phyloP scores from a whole-genome alignment of 192 early-diverging fungal species.

The Coemansia sp. region DNA sequence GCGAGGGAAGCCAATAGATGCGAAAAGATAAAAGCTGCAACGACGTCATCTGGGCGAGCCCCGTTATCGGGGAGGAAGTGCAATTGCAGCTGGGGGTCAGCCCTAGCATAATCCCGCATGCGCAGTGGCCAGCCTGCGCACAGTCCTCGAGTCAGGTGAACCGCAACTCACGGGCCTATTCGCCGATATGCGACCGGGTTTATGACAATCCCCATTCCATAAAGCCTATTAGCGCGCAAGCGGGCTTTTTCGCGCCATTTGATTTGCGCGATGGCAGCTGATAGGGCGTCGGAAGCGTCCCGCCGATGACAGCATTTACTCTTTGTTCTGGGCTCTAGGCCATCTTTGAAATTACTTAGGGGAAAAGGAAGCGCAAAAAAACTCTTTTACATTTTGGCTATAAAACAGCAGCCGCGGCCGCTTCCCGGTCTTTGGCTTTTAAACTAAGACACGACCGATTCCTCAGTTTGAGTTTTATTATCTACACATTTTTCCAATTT shows the following conservation, averaged over 20 bases:
- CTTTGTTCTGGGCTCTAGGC: too few species aligned
- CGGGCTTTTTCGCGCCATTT: constrained; percentile 1
- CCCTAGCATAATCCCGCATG: neutral
- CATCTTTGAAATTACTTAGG: too few species aligned
- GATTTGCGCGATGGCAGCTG: constrained; percentile 3
- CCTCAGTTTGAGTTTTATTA: too few species aligned
- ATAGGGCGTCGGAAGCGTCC: neutral
- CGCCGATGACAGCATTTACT: too few species aligned
- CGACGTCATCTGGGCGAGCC: neutral
- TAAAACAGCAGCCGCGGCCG: too few species aligned
- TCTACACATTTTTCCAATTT: too few species aligned
- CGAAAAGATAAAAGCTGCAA: neutral
- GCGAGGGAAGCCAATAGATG: neutral
- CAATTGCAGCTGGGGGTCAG: too few species aligned
- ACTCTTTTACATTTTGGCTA: too few species aligned
- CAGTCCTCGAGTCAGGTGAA: neutral
- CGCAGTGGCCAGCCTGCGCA: neutral
- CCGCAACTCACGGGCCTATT: neutral
- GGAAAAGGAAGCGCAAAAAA: too few species aligned
- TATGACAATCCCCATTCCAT: neutral
- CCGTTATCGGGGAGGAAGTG: neutral
- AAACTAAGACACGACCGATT: too few species aligned
- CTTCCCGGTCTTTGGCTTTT: too few species aligned
- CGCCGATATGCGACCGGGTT: neutral
- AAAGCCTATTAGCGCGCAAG: neutral